Evolutionary conservation across 371 early-diverging fungal genomes (phyloP).

Genomic region (Mortierella sp.): DNA sequence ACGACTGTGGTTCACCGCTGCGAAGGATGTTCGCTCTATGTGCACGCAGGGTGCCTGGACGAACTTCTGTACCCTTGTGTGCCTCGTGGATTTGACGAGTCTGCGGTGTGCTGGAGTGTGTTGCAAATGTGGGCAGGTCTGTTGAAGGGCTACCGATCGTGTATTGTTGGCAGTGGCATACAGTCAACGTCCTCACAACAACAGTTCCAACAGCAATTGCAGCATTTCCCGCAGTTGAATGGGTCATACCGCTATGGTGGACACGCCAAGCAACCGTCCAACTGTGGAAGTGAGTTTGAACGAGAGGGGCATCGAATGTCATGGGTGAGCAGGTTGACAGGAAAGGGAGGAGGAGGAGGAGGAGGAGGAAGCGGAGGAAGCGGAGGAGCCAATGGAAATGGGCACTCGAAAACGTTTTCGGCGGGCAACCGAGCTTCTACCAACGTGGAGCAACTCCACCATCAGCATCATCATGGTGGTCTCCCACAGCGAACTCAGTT

Average conservation of each 20-base stretch:
- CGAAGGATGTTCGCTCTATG: conserved; percentile 65
- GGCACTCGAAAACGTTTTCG: no score
- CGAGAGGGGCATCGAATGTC: conserved; percentile 26
- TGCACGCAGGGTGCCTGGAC: conserved; percentile 68
- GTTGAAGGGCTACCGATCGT: conserved; percentile 75
- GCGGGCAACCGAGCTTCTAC: no score
- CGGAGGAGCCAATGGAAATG: no score
- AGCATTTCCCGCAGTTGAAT: not conserved
- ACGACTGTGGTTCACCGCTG: conserved; percentile 32
- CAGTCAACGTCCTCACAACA: conserved; percentile 23
- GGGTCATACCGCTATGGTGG: conserved; percentile 1
- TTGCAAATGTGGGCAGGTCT: conserved; percentile 83
- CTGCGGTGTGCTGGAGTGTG: conserved; percentile 75
- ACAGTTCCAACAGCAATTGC: conserved; percentile 1
- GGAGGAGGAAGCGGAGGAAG: no score
- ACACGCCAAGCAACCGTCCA: conserved; percentile 24
- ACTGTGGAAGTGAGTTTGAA: conserved; percentile 29
- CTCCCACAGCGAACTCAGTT: no score
- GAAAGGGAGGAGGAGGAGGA: no score
- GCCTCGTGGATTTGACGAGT: conserved; percentile 76
- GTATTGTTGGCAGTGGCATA: conserved; percentile 56
- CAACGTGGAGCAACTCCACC: no score
- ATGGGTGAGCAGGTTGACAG: no score
- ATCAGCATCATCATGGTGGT: no score
- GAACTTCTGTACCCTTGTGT: conserved; percentile 70